A percentile compares a stretch with the other conserved stretches of the same genome.
phyloP scores from a whole-genome alignment of 163 green algal genomes.

The Coccomyxa subellipsoidea region DNA sequence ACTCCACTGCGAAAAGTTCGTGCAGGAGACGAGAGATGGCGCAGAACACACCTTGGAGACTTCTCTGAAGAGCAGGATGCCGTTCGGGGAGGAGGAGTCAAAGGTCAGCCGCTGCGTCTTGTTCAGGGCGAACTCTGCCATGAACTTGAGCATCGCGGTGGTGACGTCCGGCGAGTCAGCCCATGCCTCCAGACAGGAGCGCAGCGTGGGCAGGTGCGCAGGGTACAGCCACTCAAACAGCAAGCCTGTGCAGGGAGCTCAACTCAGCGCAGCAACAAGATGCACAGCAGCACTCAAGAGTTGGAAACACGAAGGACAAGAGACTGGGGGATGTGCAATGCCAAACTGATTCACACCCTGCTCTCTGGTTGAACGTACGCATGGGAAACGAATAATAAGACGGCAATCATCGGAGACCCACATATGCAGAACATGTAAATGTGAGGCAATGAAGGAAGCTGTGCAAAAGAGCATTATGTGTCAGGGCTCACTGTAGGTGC shows the following conservation, averaged over 20 bases:
- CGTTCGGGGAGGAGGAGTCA: slow-evolving; percentile 89
- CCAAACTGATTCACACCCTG: too few relatives aligned
- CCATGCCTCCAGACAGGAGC: slow-evolving; percentile 80
- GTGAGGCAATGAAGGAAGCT: neutral
- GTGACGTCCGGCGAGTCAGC: slow-evolving; percentile 75
- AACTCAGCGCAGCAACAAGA: too few relatives aligned
- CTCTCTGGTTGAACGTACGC: too few relatives aligned
- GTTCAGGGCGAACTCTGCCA: slow-evolving; percentile 97
- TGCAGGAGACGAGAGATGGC: too few relatives aligned
- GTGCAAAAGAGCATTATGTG: neutral
- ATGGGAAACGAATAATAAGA: too few relatives aligned
- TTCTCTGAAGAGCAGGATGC: slow-evolving; percentile 96
- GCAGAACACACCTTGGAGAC: slow-evolving; percentile 51
- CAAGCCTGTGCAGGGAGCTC: slow-evolving; percentile 53
- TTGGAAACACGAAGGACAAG: too few relatives aligned
- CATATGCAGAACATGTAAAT: too few relatives aligned
- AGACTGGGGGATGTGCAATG: too few relatives aligned
- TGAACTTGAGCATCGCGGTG: slow-evolving; percentile 95
- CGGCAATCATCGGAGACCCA: too few relatives aligned
- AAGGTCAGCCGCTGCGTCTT: slow-evolving; percentile 95
- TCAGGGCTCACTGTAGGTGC: slow-evolving; percentile 47
- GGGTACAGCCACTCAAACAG: slow-evolving; percentile 99
- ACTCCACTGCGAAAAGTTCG: too few relatives aligned
- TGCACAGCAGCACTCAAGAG: too few relatives aligned
- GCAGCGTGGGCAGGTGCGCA: slow-evolving; percentile 72